Percentiles rank a stretch among this genome's conserved stretches.
Conservation (phyloP, 75 land plant genomes). For the Cunninghamia lanceolata region DNA sequence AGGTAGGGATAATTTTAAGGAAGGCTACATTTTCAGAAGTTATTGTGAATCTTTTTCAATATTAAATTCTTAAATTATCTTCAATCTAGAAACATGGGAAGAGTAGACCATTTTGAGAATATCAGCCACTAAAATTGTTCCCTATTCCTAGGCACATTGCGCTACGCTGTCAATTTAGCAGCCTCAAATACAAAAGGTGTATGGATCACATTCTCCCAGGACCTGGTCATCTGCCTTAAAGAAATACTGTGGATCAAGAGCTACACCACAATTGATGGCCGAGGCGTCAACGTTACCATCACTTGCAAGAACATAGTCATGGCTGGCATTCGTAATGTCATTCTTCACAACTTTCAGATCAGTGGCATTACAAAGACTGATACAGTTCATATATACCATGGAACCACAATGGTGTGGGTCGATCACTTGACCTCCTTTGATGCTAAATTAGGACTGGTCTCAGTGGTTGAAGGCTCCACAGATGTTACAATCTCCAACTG, state of each 20-base stretch:
- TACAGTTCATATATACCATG: slow-evolving; percentile 36
- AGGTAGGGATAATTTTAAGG: slow-evolving; percentile 8
- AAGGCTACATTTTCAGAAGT: background rate
- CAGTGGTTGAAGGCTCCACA: slow-evolving; percentile 40
- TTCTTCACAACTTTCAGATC: slow-evolving; percentile 40
- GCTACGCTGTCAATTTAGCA: slow-evolving; percentile 33
- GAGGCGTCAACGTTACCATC: slow-evolving; percentile 30
- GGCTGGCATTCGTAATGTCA: slow-evolving; percentile 24
- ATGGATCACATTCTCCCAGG: slow-evolving; percentile 34
- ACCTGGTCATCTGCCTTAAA: slow-evolving; percentile 21
- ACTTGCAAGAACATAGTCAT: slow-evolving; percentile 20
- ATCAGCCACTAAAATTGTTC: no score
- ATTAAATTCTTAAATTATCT: no score
- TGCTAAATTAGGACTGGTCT: slow-evolving; percentile 36
- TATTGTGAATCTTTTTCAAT: no score
- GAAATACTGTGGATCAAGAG: slow-evolving; percentile 34
- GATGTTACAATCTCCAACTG: slow-evolving; percentile 51
- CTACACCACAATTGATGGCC: slow-evolving; percentile 39
- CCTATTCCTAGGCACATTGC: slow-evolving; percentile 21
- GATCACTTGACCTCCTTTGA: slow-evolving; percentile 39
- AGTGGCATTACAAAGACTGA: slow-evolving; percentile 22
- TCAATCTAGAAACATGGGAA: no score
- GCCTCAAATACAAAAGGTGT: slow-evolving; percentile 6
- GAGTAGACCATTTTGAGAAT: no score
- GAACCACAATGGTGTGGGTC: slow-evolving; percentile 27